Evolutionary conservation across 2,329 filamentous ascomycete genomes (phyloP), one percentile per base, ranked within the genome.

Genomic region (Diplodia corticola): DNA sequence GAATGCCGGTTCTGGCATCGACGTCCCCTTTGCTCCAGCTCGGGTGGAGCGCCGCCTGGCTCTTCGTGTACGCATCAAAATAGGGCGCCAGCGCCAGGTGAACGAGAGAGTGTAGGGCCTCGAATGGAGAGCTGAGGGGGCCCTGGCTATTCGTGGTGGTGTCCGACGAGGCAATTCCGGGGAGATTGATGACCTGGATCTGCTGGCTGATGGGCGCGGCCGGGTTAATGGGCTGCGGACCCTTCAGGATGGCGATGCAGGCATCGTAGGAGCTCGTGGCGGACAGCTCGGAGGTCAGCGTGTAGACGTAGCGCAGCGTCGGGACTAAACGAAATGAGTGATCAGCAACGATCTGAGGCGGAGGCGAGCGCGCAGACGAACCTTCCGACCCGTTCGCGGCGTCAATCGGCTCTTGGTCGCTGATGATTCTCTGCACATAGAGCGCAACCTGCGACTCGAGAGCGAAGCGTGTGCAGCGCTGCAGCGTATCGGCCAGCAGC

Each of bases 61-160:
- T 90, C 80, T 93, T 94, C 67, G 93, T 96, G 77, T 93, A 96
- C 72, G 93, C 94, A 82, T 99, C 94, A 76, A 99, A 99, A 80
- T 97, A 98, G 46, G 96, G 95, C 73, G 92, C 92, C 75, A 99
- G 83, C 71, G 91, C 93, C 77, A 93, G 90, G 79, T 97, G 93
- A 70, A 99, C 87, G 73, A 97, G 86, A 67, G 94, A 92, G 80
- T 97, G 93, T 69, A 99, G 84, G 72, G 94, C 90, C 80, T 98
- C 94, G 80, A 93, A 97, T 3, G 94, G 93, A 53, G 93, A 96
- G 65, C 89, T 83, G 28, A 89, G 84, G 66, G 89, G 85, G 67
- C 89, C 89, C 77, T 93, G 90, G 71, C 91, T 88, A 71, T 88
- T 85, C 68, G 87, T 84, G 61, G 86, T 82, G 71, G 86, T 88